Evolutionary conservation across 2,329 filamentous ascomycete species (phyloP).

Genomic region (Sporothrix curviconia): DNA sequence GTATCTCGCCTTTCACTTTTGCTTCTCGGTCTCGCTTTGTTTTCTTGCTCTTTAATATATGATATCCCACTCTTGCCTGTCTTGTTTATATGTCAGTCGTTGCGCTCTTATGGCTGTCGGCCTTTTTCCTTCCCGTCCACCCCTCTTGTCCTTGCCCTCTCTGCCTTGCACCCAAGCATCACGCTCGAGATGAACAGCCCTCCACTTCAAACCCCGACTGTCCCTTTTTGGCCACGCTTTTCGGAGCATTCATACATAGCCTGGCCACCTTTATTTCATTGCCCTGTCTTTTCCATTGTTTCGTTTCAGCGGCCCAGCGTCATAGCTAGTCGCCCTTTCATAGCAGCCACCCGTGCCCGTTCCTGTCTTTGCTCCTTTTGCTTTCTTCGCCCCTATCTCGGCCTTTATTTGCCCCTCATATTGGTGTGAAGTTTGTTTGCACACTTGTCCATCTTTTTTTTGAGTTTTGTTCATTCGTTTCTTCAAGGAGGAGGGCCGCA

Average conservation of each 20-base stretch:
- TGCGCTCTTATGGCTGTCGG: neutral
- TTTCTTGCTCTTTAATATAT: neutral
- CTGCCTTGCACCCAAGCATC: neutral
- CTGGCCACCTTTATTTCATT: neutral
- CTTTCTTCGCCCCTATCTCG: slow-evolving; percentile 17
- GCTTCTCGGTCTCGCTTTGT: neutral
- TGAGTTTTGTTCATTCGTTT: neutral
- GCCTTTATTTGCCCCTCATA: slow-evolving; percentile 16
- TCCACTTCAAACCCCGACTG: neutral
- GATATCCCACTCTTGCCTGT: neutral
- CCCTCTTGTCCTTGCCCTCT: too few relatives aligned
- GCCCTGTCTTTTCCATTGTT: neutral
- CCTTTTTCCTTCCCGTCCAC: neutral
- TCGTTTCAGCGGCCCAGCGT: neutral
- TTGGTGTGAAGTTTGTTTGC: slow-evolving; percentile 3
- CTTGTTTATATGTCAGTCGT: slow-evolving; percentile 2
- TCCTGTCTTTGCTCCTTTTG: neutral
- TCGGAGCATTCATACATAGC: slow-evolving; percentile 2
- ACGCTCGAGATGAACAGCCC: slow-evolving; percentile 4
- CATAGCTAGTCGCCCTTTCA: neutral
- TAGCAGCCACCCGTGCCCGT: neutral
- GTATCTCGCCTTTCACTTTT: too few relatives aligned
- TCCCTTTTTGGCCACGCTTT: neutral
- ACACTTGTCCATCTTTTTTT: neutral
- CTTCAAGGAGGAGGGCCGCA: too few relatives aligned